Conservation (phyloP, 2,329 filamentous ascomycete genomes). For the Alternaria triticina region DNA sequence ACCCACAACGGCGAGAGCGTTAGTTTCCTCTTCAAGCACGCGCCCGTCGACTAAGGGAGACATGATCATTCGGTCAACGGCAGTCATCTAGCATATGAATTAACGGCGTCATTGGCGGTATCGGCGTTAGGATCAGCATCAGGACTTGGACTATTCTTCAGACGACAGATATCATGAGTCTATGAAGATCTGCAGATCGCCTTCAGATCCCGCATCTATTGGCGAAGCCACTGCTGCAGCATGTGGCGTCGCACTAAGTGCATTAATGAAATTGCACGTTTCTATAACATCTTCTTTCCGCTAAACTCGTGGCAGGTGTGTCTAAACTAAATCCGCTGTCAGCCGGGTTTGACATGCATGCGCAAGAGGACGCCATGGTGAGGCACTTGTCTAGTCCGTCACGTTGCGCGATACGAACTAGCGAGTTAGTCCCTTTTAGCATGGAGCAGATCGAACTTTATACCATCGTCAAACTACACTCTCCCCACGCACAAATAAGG, state of each 20-base stretch:
- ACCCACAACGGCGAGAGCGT: conserved; percentile 76
- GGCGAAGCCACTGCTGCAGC: conserved; percentile 22
- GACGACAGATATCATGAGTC: conserved; percentile 3
- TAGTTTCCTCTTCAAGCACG: conserved; percentile 73
- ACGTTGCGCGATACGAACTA: conserved; percentile 3
- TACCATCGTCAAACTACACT: conserved; percentile 22
- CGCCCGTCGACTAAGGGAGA: conserved; percentile 55
- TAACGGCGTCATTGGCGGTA: conserved; percentile 22
- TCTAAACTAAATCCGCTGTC: conserved; percentile 26
- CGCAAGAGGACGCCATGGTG: conserved; percentile 2
- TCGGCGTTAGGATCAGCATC: conserved; percentile 11
- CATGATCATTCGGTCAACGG: conserved; percentile 8
- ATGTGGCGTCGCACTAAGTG: conserved; percentile 21
- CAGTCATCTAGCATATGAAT: conserved; percentile 12
- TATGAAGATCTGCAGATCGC: conserved; percentile 13
- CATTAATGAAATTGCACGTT: conserved; percentile 19
- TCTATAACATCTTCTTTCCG: conserved; percentile 11
- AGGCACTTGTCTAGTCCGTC: conserved; percentile 7
- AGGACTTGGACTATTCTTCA: conserved; percentile 4
- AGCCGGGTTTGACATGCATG: conserved; percentile 22
- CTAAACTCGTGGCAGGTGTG: conserved; percentile 18
- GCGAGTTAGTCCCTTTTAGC: conserved; percentile 4
- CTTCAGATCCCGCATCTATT: conserved; percentile 11
- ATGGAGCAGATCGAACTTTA: conserved; percentile 12
- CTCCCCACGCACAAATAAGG: not conserved